These are phyloP conservation scores for Nitzschia palea DNA, from an alignment of 108 stramenopile species.

Conservation along the genomic window DNA sequence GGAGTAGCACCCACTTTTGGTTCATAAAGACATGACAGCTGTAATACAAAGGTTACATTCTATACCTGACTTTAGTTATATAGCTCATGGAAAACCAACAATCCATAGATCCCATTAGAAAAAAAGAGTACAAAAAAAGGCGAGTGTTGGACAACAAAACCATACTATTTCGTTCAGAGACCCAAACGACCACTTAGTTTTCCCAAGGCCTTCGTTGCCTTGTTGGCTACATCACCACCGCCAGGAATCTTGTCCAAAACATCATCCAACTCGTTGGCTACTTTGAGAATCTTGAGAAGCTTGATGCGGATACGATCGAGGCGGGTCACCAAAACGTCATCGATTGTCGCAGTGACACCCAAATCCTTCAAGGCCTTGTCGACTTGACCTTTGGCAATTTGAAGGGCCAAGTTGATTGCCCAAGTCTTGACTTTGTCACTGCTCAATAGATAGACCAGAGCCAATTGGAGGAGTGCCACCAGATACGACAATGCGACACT, in stretches of 20 bases:
- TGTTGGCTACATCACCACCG: background rate
- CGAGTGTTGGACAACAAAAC: too few species aligned
- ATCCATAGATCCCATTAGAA: too few species aligned
- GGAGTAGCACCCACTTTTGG: too few species aligned
- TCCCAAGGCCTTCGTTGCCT: background rate
- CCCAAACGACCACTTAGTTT: background rate
- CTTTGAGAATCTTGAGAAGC: background rate
- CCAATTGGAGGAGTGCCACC: slow-evolving; percentile 3
- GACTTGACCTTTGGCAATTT: slow-evolving; percentile 1
- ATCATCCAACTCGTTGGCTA: background rate
- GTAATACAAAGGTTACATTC: too few species aligned
- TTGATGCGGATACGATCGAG: background rate
- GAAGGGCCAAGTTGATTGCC: background rate
- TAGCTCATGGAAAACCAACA: too few species aligned
- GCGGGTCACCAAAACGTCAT: slow-evolving; percentile 8
- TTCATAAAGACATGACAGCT: too few species aligned
- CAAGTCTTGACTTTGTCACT: background rate
- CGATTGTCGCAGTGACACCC: background rate
- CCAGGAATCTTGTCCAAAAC: slow-evolving; percentile 4
- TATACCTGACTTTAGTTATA: too few species aligned
- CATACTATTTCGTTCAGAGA: background rate
- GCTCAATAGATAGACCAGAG: background rate
- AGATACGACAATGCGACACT: slow-evolving; percentile 7
- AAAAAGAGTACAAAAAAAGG: too few species aligned
- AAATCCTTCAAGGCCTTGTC: background rate